phyloP scores from a whole-genome alignment of 441 rosid genomes.

The Erodium texanum region DNA sequence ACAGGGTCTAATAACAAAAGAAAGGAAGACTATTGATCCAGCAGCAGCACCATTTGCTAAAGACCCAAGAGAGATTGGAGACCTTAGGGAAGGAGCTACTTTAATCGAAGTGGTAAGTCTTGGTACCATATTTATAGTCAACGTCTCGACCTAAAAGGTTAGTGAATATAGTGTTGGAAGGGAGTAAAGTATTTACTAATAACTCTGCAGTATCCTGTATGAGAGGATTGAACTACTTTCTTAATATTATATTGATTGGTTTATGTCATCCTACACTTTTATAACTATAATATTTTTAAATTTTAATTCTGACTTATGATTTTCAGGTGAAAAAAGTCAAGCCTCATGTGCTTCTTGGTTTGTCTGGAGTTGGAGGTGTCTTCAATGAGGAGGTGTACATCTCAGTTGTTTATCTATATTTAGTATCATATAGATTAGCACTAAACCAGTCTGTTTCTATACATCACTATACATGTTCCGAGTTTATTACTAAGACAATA shows the following conservation, averaged over 20 bases:
- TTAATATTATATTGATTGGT: background rate
- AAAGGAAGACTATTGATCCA: constrained; percentile 75
- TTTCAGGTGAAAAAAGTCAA: constrained; percentile 73
- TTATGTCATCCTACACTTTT: background rate
- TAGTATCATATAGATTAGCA: background rate
- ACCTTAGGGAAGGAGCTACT: constrained; percentile 77
- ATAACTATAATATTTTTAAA: background rate
- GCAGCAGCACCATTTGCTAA: constrained; percentile 82
- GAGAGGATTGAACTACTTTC: background rate
- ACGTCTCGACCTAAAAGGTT: constrained; percentile 11
- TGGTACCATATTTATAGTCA: constrained; percentile 16
- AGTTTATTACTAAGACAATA: background rate
- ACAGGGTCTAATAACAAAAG: constrained; percentile 90
- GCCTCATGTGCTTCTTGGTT: constrained; percentile 95
- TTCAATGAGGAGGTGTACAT: constrained; percentile 59
- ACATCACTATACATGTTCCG: background rate
- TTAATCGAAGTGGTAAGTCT: constrained; percentile 78
- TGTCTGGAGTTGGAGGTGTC: constrained; percentile 96
- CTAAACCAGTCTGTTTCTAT: background rate
- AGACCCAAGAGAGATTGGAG: constrained; percentile 47
- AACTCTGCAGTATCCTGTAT: background rate
- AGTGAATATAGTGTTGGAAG: constrained; percentile 1
- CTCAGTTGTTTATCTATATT: background rate
- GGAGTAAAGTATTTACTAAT: background rate
- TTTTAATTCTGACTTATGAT: constrained; percentile 14